Percentiles rank a stretch among this genome's conserved stretches.
phyloP scores from a whole-genome alignment of 352 stramenopile species.

The Phytophthora europaea region DNA sequence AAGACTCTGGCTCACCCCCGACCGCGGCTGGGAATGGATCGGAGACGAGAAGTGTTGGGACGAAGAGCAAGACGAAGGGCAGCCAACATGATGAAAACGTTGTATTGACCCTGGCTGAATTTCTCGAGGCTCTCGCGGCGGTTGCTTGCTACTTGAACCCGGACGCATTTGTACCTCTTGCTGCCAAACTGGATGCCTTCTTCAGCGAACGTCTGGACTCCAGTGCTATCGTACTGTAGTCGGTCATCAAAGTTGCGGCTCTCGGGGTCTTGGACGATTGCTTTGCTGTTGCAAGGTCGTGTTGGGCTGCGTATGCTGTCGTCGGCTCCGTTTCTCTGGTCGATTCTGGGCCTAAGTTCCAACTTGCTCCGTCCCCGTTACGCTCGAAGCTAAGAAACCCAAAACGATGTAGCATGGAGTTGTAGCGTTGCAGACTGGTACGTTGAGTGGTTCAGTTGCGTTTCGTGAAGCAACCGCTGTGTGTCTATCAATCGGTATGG shows the following conservation, averaged over 20 bases:
- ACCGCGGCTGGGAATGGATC: background rate
- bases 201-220: slow-evolving; percentile 50
- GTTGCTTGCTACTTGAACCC: slow-evolving; percentile 71
- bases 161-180: slow-evolving; percentile 68
- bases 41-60: background rate
- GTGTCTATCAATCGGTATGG: too few species aligned
- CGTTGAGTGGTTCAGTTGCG: background rate
- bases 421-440: background rate
- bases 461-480: background rate
- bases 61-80: slow-evolving; percentile 14
- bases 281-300: background rate
- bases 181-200: slow-evolving; percentile 68
- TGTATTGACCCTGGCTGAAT: slow-evolving; percentile 70
- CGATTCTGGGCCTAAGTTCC: slow-evolving; percentile 2
- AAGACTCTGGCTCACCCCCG: background rate
- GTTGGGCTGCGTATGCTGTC: background rate
- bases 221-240: slow-evolving; percentile 15
- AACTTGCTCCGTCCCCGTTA: background rate
- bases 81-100: slow-evolving; percentile 32
- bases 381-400: background rate
- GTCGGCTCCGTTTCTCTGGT: background rate
- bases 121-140: slow-evolving; percentile 63
- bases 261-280: background rate
- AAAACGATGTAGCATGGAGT: background rate
- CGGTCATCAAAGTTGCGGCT: background rate